A percentile compares a stretch with the other conserved stretches of the same genome.
phyloP scores from a whole-genome alignment of 1,284 basidiomycete species.

The Fomes fomentarius region DNA sequence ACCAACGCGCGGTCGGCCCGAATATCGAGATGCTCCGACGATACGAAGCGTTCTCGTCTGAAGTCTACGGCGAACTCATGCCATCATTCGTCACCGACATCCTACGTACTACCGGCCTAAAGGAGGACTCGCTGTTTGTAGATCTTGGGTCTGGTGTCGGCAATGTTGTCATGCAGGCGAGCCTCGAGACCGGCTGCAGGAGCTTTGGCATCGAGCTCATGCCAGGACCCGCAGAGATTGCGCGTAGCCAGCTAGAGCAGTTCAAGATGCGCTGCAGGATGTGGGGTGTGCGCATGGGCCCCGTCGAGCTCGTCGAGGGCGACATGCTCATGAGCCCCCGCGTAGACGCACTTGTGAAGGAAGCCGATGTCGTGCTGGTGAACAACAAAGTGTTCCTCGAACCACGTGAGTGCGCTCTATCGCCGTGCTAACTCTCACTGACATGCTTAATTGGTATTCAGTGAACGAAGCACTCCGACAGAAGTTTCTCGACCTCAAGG shows the following conservation, averaged over 20 bases:
- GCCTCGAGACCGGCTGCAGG: slow-evolving; percentile 72
- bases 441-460: too few relatives aligned
- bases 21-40: slow-evolving; percentile 62
- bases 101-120: slow-evolving; percentile 57
- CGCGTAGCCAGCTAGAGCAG: slow-evolving; percentile 62
- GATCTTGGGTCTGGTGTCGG: slow-evolving; percentile 83
- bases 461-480: slow-evolving; percentile 76
- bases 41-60: slow-evolving; percentile 76
- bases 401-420: slow-evolving; percentile 52
- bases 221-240: slow-evolving; percentile 65
- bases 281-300: slow-evolving; percentile 74
- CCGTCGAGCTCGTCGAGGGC: slow-evolving; percentile 72
- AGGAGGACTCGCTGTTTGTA: slow-evolving; percentile 63
- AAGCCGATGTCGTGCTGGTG: slow-evolving; percentile 77
- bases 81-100: slow-evolving; percentile 71
- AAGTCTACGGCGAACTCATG: slow-evolving; percentile 79
- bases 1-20: slow-evolving; percentile 78
- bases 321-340: slow-evolving; percentile 69
- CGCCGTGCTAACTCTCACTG: too few relatives aligned
- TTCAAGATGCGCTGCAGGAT: slow-evolving; percentile 67
- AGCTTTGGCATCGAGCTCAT: slow-evolving; percentile 74
- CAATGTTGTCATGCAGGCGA: slow-evolving; percentile 77
- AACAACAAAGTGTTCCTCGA: slow-evolving; percentile 82
- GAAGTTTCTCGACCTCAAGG: slow-evolving; percentile 79
- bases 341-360: slow-evolving; percentile 60